Conservation (phyloP, 345 rosid species). For the Eucalyptus camaldulensis region DNA sequence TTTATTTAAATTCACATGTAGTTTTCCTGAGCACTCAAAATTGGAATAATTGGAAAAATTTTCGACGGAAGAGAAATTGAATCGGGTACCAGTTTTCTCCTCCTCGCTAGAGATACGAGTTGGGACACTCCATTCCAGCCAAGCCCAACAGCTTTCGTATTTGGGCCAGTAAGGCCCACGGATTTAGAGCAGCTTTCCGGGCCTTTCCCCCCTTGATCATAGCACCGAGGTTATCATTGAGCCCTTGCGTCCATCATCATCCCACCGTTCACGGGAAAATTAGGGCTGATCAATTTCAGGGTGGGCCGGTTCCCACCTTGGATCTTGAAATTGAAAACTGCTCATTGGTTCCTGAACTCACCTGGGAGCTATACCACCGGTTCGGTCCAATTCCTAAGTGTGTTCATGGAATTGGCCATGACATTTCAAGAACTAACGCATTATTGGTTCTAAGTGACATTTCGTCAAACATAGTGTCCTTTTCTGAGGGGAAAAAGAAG, state of each 20-base stretch:
- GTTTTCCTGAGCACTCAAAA: not conserved
- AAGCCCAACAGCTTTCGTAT: not conserved
- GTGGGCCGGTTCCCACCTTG: accelerated
- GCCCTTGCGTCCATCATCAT: not conserved
- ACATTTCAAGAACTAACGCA: no score
- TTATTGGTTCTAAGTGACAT: no score
- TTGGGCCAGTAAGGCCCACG: not conserved
- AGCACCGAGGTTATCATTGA: not conserved
- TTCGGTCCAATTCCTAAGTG: no score
- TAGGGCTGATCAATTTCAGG: accelerated
- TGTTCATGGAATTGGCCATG: no score
- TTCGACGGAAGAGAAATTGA: not conserved
- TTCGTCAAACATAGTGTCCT: no score
- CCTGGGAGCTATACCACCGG: accelerated
- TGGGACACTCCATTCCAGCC: not conserved
- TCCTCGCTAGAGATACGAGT: not conserved
- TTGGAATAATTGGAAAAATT: not conserved
- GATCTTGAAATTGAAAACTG: no score
- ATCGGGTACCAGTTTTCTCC: not conserved
- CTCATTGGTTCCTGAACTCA: no score
- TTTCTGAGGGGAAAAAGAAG: no score
- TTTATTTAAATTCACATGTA: not conserved
- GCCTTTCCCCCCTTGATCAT: not conserved
- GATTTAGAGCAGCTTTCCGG: not conserved
- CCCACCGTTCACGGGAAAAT: not conserved